Evolutionary conservation across 306 rosid species (phyloP).

Genomic region (Quercus gilva): DNA sequence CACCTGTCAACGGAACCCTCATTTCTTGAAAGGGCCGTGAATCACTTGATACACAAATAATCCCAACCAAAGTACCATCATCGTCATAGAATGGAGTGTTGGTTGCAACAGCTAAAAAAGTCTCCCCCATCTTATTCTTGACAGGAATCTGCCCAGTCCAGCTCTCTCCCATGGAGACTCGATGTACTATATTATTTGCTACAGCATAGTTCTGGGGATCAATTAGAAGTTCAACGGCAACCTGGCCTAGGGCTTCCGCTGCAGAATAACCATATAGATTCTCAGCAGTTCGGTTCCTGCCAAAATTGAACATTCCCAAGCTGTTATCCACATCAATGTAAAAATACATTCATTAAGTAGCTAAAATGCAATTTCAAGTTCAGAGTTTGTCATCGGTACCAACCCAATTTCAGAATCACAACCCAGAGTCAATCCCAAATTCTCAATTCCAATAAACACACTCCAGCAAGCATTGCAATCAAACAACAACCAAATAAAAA

Average conservation of each 20-base stretch:
- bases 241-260: conserved; percentile 77
- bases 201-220: conserved; percentile 54
- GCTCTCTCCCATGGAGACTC: conserved; percentile 70
- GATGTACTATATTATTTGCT: conserved; percentile 51
- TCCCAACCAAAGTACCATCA: conserved; percentile 66
- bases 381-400: background rate
- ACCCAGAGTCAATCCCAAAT: conserved; percentile 1
- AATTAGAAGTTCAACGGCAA: conserved; percentile 56
- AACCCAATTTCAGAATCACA: conserved; percentile 6
- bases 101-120: conserved; percentile 49
- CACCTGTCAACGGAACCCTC: conserved; percentile 36
- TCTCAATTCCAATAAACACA: background rate
- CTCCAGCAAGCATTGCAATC: conserved; percentile 6
- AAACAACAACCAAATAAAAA: background rate
- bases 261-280: conserved; percentile 75
- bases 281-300: conserved; percentile 96
- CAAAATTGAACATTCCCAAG: conserved; percentile 11
- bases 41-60: conserved; percentile 76
- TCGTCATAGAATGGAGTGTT: conserved; percentile 84
- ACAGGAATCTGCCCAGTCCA: conserved; percentile 92
- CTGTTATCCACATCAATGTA: background rate
- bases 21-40: conserved; percentile 60
- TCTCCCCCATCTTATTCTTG: conserved; percentile 73
- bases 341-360: background rate
- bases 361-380: conserved; percentile 10